phyloP scores from a whole-genome alignment of 2,329 filamentous ascomycete species.

The Fusarium miscanthi region DNA sequence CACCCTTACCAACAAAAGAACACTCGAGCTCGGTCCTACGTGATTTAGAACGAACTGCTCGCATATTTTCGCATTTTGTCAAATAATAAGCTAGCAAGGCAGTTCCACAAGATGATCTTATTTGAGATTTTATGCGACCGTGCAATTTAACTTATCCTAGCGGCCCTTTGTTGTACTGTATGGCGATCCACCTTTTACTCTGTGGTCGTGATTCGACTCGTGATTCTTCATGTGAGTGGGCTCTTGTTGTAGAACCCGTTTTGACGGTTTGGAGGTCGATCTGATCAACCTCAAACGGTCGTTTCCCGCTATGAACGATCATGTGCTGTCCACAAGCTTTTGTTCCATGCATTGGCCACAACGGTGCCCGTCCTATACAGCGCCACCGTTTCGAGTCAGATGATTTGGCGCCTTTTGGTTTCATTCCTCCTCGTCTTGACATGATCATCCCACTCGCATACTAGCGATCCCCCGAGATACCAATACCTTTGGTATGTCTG shows the following conservation, averaged over 20 bases:
- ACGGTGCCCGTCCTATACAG: slow-evolving; percentile 16
- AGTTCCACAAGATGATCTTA: slow-evolving; percentile 40
- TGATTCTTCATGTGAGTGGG: slow-evolving; percentile 36
- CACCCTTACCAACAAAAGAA: not conserved
- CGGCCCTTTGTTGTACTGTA: slow-evolving; percentile 5
- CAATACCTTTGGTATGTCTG: not conserved
- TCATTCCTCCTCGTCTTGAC: slow-evolving; percentile 8
- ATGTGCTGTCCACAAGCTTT: slow-evolving; percentile 34
- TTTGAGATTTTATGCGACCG: slow-evolving; percentile 32
- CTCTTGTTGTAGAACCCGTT: slow-evolving; percentile 2
- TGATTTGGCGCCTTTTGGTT: slow-evolving; percentile 22
- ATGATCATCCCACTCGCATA: slow-evolving; percentile 15
- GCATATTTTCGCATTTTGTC: slow-evolving; percentile 28
- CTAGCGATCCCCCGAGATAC: slow-evolving; percentile 17
- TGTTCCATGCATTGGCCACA: slow-evolving; percentile 16
- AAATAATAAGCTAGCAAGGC: slow-evolving; percentile 33
- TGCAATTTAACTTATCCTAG: slow-evolving; percentile 28
- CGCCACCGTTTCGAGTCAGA: slow-evolving; percentile 35
- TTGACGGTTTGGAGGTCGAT: slow-evolving; percentile 7
- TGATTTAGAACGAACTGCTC: slow-evolving; percentile 6
- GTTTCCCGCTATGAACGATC: slow-evolving; percentile 22
- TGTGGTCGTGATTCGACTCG: slow-evolving; percentile 36
- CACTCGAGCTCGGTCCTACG: not conserved
- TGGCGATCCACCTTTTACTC: slow-evolving; percentile 8
- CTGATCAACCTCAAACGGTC: slow-evolving; percentile 16